These are phyloP conservation scores for Talaromyces sp. DNA, from an alignment of 2,329 filamentous ascomycete species.

Conservation along the genomic window DNA sequence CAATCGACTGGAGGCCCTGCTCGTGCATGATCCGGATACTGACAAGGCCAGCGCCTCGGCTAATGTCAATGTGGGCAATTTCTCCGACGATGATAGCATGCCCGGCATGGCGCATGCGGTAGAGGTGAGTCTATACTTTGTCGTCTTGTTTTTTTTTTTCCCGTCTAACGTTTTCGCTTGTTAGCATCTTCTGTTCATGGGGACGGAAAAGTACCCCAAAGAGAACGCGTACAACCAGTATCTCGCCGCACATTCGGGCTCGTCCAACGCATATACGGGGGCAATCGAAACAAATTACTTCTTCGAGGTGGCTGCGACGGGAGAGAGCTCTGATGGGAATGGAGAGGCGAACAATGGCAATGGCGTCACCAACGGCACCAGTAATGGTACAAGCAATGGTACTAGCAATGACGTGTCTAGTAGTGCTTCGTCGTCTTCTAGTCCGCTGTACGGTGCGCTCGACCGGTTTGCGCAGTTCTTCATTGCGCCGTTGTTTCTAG, in stretches of 20 bases:
- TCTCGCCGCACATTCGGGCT: constrained; percentile 80
- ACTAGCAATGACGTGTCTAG: constrained; percentile 16
- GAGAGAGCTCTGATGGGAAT: constrained; percentile 39
- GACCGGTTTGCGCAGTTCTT: constrained; percentile 96
- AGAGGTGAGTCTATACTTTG: constrained; percentile 44
- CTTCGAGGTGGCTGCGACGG: constrained; percentile 86
- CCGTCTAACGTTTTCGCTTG: background rate
- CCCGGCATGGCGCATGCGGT: constrained; percentile 94
- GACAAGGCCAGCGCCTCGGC: constrained; percentile 95
- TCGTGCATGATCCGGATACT: constrained; percentile 90
- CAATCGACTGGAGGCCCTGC: constrained; percentile 83
- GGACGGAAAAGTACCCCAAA: constrained; percentile 92
- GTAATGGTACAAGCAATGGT: constrained; percentile 6
- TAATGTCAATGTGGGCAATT: constrained; percentile 93
- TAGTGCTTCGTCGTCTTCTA: constrained; percentile 15
- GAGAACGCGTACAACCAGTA: constrained; percentile 97
- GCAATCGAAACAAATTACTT: constrained; percentile 95
- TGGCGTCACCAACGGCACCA: constrained; percentile 12
- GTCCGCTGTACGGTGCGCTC: constrained; percentile 68
- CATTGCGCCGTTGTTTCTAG: constrained; percentile 78
- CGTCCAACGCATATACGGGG: constrained; percentile 92
- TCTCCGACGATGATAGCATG: constrained; percentile 86
- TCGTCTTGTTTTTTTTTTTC: background rate
- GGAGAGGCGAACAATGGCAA: constrained; percentile 11
- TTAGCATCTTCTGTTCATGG: constrained; percentile 89